Base-by-base conservation (phyloP, 306 rosid species). In the Trifolium pratense region DNA sequence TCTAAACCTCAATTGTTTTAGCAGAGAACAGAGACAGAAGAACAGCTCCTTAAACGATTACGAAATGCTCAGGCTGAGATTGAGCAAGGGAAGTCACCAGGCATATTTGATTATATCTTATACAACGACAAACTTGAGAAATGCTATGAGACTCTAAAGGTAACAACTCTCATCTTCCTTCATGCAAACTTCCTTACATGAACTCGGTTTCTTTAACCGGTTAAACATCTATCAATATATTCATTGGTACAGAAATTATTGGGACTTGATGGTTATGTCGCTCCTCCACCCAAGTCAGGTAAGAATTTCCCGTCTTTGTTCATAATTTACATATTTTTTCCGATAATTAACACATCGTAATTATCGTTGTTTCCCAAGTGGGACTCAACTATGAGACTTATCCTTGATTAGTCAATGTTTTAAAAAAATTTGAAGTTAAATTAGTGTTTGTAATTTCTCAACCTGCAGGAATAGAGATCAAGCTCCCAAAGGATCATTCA, bases 11-110 rank as follows among this genome's bases (percentile, higher is more conserved):
- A 53, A 60, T 63, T 52, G 18, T 69, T 34, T 56, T 12, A 45
- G 45, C 86, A 91, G 97, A 76, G 90, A 55, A 91, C 97, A 0
- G 96, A 93, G 75, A 86, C 96, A 6, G 94, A 93, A 79, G 98
- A 93, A 77, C 97, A 93, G 79, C 57, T 93, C 70, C 70, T 71
- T 43, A 93, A 91, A 79, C 87, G 96, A 6, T 90, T 91, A 11
- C 80, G 79, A 77, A 91, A 93, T 62, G 97, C 97, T 14, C 32
- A 78, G 84, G 66, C 84, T 1, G 98, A 93, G 84, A 91, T 93
- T 68, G 86, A 91, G 80, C 87, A 86, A 79, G 98, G 96, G 65
- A 70, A 77, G 31, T 87, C 92, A 20, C 82, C 91, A 13, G 81
- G 84, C 67, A 86, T 91, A 78, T 93, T 89, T 72, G 88, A 86